Base-by-base conservation (phyloP, 192 early-diverging fungal species). In the Podila epigama region DNA sequence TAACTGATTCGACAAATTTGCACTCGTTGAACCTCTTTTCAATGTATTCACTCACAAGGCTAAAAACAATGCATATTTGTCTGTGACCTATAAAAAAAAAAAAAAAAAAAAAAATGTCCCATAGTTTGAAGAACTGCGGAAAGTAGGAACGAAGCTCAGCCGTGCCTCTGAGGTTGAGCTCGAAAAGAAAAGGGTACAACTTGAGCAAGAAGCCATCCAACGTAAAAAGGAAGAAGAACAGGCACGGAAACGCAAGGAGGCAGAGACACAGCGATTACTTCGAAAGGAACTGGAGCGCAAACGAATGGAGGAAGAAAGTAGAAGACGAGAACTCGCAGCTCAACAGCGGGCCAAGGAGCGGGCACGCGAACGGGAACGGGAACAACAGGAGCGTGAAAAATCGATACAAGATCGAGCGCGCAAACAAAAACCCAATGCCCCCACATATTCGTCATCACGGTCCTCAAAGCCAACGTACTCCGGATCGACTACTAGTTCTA, bases 391-490 rank as follows among this genome's bases (percentile, higher is more conserved):
- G 48, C 33, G 73, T 18, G 73, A 77, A 44, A 63, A 48, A 56
- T 54, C 67, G 48, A 11, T 62, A 15, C 58, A 57, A 22, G 64
- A 77, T 42, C 36, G 37, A 20, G 56, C 55, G 7, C 57, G 34
- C 53, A 67, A 75, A 27, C 35, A 70, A 20, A 41, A 63, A 32
- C 35, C 40, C 2, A 42, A 60, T 27, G 63, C 39, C 37, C 34
- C 73, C 1, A 68, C 39, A 15, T n/a, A n/a, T n/a, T n/a, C n/a
- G n/a, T n/a, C n/a, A n/a, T n/a, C n/a, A n/a, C n/a, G n/a, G n/a
- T n/a, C n/a, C n/a, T n/a, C n/a, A n/a, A n/a, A n/a, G n/a, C 60
- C 73, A 18, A 68, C 73, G 4, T 77, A 77, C 27, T 77, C 73
- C 1, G 39, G 56, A 37, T 72, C 70, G 27, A 36, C 69, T 16